These are phyloP conservation scores for Ogataea pini DNA, from an alignment of 805 yeast species.

Conservation along the genomic window DNA sequence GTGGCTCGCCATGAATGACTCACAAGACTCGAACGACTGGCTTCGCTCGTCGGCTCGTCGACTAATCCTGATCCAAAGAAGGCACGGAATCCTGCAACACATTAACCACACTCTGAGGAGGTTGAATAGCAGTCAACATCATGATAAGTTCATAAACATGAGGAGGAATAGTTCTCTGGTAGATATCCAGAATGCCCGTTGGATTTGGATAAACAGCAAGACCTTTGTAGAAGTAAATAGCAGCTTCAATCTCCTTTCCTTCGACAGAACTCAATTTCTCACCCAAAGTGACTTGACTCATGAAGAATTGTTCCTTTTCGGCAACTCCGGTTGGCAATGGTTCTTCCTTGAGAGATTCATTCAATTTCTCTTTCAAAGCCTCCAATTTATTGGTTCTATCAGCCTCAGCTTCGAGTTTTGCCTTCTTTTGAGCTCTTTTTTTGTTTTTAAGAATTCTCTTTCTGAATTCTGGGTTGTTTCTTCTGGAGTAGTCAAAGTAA, in stretches of 20 bases:
- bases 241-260: constrained; percentile 76
- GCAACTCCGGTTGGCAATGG: constrained; percentile 73
- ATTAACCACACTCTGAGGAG: constrained; percentile 77
- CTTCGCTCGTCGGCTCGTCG: neutral
- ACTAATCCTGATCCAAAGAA: constrained; percentile 26
- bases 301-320: constrained; percentile 77
- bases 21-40: neutral
- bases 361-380: constrained; percentile 60
- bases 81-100: constrained; percentile 51
- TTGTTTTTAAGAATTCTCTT: constrained; percentile 64
- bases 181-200: constrained; percentile 83
- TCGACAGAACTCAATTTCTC: constrained; percentile 73
- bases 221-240: constrained; percentile 90
- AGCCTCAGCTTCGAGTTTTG: constrained; percentile 54
- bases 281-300: constrained; percentile 80
- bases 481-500: constrained; percentile 91
- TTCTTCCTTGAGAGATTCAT: constrained; percentile 61
- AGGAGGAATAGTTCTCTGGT: constrained; percentile 85
- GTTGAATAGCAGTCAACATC: constrained; percentile 86
- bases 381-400: constrained; percentile 61
- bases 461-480: constrained; percentile 81
- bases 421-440: constrained; percentile 58
- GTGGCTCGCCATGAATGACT: no score
- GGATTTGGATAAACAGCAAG: constrained; percentile 93
- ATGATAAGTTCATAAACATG: constrained; percentile 80